Base-by-base conservation (phyloP, 139 green algal genomes). In the Chlorella sp. region DNA sequence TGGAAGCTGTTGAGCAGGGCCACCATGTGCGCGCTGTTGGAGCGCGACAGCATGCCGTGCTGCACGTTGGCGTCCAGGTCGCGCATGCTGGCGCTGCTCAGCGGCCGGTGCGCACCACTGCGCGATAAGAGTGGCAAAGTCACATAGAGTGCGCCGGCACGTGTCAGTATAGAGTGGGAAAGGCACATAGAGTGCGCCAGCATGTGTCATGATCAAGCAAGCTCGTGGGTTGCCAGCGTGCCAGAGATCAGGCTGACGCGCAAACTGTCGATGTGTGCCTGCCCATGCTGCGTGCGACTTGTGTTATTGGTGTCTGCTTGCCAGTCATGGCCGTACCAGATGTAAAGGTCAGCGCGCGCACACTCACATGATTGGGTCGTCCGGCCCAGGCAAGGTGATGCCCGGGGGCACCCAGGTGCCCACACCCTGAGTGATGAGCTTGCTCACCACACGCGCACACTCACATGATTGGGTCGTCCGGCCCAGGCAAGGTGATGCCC, bases 1-100 rank as follows among this genome's bases (percentile, higher is more conserved):
- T 67, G 61, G 61, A 67, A 67, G 23, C n/a, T 34, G 61, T 27
- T 27, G 23, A 67, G 61, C 61, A 67, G 61, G 2, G n/a, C 3
- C 29, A 27, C n/a, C 3, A 67, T 67, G 61, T 35, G 27, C 27
- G 22, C 27, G 27, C 29, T 35, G 61, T 26, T 35, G 27, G 61
- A 67, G n/a, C 34, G 27, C 2, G 61, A 67, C 3, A 67, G 42
- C n/a, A n/a, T n/a, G n/a, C n/a, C n/a, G n/a, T n/a, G n/a, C n/a
- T n/a, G n/a, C n/a, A n/a, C n/a, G 42, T 55, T 17, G 10, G 42
- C 42, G 17, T 55, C 42, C 42, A 55, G 42, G 17, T 55, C 17
- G 42, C 42, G 42, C 42, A 55, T 10, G 10, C 10, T 55, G 42
- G 42, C 42, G 10, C 42, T 17, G 42, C 42, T 55, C 42, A 55